Base-by-base conservation (phyloP, 345 rosid species). In the Stellera chamaejasme region DNA sequence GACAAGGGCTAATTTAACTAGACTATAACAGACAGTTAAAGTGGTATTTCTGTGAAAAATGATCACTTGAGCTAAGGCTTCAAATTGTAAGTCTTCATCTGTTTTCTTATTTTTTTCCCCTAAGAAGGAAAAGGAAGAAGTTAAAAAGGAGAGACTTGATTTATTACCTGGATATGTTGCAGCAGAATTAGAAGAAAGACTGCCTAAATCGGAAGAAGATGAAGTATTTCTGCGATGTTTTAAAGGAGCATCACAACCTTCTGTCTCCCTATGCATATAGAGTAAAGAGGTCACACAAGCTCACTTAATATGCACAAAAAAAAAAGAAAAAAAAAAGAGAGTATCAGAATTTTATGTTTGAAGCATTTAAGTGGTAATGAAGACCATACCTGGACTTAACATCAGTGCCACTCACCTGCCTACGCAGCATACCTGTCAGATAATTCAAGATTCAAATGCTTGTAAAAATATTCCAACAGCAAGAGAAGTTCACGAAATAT, bases 211-310 rank as follows among this genome's bases (percentile, higher is more conserved):
- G 48, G 93, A 84, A 61, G 81, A 72, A 36, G 80, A 72, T 44
- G 96, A 88, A 67, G 81, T 74, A 69, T 80, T 73, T 69, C 96
- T 82, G 23, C 75, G 80, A 63, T 67, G 96, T 62, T 64, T 85
- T 58, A 82, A 70, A 57, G 67, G 78, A 71, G 44, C 64, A 42
- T 43, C 76, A 19, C 80, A 69, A 53, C 70, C 76, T 14, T 85
- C 95, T 50, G 66, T 13, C 27, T 50, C 60, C 69, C 96, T 91
- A 76, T 59, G 69, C 59, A 52, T 19, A 44, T 9, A 44, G 41
- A 41, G 44, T 50, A 44, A 28, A 10, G n/a, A 50, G 44, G 50
- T 66, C 49, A 66, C 19, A 48, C 11, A 16, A 52, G 25, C 55
- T 27, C 55, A 46, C 13, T 26, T 13, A 55, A 61, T 49, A 45